These are phyloP conservation scores for Choiromyces venosus DNA, from an alignment of 495 filamentous ascomycete species.

Conservation along the genomic window DNA sequence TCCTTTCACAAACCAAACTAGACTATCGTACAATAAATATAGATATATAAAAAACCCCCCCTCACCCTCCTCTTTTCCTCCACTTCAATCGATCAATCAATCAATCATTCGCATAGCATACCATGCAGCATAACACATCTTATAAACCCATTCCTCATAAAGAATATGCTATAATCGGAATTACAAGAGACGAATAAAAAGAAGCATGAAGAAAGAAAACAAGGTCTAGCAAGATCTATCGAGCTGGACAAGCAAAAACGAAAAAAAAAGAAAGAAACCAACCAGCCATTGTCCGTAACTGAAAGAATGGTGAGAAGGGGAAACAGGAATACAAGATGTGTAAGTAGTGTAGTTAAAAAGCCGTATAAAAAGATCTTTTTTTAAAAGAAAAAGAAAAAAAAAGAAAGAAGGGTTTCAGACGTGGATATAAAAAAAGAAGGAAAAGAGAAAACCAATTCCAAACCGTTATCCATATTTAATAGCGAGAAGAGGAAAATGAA, in stretches of 20 bases:
- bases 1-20: neutral
- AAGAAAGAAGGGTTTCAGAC: neutral
- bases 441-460: neutral
- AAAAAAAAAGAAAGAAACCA: no score
- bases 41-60: neutral
- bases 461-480: neutral
- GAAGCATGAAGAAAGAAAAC: neutral
- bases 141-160: slow-evolving; percentile 1
- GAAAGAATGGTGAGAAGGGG: neutral
- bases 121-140: neutral
- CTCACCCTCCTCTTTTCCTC: neutral
- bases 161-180: neutral
- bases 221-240: neutral
- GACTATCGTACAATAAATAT: neutral
- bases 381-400: neutral
- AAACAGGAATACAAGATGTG: neutral
- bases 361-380: neutral
- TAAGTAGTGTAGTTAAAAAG: neutral
- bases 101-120: neutral
- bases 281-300: neutral
- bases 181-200: neutral
- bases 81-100: no score
- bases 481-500: neutral
- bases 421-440: neutral
- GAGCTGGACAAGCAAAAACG: neutral